Evolutionary conservation across 176 grass and related monocot species (phyloP).

Genomic region (Coix lacrymajobi): DNA sequence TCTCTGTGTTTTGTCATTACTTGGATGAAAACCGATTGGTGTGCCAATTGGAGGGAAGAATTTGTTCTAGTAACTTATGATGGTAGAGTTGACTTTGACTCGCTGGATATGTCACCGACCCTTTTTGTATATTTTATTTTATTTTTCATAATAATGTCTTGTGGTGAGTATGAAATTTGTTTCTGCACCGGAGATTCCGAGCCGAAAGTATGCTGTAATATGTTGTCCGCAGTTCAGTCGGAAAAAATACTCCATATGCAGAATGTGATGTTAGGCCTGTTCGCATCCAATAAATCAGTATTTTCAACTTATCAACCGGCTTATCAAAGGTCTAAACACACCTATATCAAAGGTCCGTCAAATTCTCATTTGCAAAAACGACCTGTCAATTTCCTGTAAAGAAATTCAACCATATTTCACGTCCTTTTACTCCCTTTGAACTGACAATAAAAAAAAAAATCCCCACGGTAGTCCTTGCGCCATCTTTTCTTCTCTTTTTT

Average conservation of each 20-base stretch:
- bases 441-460: neutral
- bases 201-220: neutral
- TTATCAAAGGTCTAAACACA: too few relatives aligned
- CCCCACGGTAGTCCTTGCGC: too few relatives aligned
- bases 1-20: neutral
- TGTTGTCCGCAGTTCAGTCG: neutral
- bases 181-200: neutral
- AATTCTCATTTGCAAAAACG: neutral
- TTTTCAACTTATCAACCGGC: too few relatives aligned
- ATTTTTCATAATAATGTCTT: neutral
- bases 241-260: neutral
- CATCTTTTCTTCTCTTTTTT: too few relatives aligned
- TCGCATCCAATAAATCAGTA: too few relatives aligned
- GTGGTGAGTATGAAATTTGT: neutral
- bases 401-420: neutral
- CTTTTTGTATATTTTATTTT: neutral
- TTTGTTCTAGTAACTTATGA: neutral
- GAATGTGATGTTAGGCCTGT: too few relatives aligned
- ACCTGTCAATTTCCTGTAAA: neutral
- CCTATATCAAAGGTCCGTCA: neutral
- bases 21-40: neutral
- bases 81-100: neutral
- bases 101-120: neutral
- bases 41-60: neutral
- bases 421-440: neutral